A percentile compares a stretch with the other conserved stretches of the same genome.
These are phyloP conservation scores for Boehmeria nivea DNA, from an alignment of 306 rosid genomes.

Conservation along the genomic window DNA sequence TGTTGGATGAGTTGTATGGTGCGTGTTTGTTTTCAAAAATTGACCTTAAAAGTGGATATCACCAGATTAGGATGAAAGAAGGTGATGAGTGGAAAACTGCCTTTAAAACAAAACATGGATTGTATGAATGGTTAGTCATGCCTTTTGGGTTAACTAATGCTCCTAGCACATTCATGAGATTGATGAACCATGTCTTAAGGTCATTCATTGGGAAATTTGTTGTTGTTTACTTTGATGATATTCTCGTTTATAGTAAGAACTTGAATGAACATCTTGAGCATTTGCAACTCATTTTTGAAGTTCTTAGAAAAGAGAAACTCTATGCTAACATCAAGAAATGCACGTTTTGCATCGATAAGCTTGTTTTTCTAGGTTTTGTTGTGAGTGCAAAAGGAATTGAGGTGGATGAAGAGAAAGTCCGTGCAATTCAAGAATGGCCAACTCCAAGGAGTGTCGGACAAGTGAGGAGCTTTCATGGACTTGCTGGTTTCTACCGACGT, in stretches of 20 bases:
- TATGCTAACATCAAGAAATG: background rate
- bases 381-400: background rate
- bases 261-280: background rate
- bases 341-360: background rate
- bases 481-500: no score
- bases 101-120: background rate
- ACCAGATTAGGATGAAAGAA: no score
- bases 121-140: background rate
- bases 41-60: no score
- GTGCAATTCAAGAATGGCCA: background rate
- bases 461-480: no score
- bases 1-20: no score
- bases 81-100: background rate
- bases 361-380: background rate
- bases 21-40: no score
- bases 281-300: background rate
- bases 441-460: no score
- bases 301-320: background rate
- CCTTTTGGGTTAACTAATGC: background rate
- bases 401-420: background rate
- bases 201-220: background rate
- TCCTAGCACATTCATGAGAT: background rate
- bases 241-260: background rate
- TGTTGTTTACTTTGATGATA: background rate
- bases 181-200: background rate